These are phyloP conservation scores for Stereocaulon alpinum DNA, from an alignment of 495 filamentous ascomycete genomes.

Conservation along the genomic window DNA sequence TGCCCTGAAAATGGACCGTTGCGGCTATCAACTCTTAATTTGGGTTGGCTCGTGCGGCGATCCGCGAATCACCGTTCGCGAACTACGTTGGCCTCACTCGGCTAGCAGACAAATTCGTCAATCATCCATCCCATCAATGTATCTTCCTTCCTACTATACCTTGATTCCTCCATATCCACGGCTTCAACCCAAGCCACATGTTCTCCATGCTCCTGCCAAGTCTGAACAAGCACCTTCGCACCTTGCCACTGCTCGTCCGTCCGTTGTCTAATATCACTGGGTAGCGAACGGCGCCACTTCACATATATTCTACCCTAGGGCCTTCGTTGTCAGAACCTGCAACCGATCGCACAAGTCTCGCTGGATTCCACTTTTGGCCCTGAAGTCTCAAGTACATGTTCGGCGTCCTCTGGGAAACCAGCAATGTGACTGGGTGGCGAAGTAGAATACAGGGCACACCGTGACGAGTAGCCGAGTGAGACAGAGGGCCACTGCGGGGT, in stretches of 20 bases:
- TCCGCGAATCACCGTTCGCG: neutral
- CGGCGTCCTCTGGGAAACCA: neutral
- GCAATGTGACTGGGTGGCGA: neutral
- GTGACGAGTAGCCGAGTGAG: neutral
- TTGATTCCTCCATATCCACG: no score
- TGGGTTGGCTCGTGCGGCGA: neutral
- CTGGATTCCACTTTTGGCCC: neutral
- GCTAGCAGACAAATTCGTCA: neutral
- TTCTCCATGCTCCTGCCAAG: neutral
- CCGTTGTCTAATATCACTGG: neutral
- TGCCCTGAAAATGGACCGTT: neutral
- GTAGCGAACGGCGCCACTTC: constrained; percentile 2
- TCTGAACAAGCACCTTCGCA: neutral
- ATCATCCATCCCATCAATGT: neutral
- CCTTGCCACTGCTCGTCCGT: neutral
- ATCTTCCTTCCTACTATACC: neutral
- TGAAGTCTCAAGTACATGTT: neutral
- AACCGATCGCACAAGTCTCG: neutral
- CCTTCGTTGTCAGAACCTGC: neutral
- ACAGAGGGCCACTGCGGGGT: neutral
- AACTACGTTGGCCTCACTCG: no score
- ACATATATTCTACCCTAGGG: neutral
- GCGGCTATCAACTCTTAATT: neutral
- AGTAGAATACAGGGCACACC: neutral
- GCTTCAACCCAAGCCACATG: neutral